These are phyloP conservation scores for Cercospora janseana DNA, from an alignment of 2,329 filamentous ascomycete species.

Conservation along the genomic window DNA sequence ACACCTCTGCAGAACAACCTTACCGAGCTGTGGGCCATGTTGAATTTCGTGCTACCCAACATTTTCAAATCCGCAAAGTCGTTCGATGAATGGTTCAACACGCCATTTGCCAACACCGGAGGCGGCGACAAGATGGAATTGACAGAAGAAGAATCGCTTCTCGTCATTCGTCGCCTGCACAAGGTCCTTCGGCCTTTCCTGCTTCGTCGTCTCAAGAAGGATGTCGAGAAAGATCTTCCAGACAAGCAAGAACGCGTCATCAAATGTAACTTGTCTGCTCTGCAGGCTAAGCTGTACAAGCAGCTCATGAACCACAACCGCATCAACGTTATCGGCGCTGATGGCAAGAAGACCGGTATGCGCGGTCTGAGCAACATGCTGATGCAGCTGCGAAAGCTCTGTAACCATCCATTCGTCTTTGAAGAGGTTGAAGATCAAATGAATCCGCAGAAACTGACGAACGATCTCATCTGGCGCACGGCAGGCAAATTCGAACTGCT, in stretches of 20 bases:
- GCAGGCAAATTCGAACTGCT: conserved; percentile 96
- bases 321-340: conserved; percentile 88
- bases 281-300: conserved; percentile 93
- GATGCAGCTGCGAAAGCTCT: conserved; percentile 97
- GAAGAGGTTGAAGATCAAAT: conserved; percentile 97
- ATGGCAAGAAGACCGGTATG: conserved; percentile 91
- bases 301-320: conserved; percentile 96
- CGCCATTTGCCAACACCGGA: conserved; percentile 96
- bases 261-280: conserved; percentile 96
- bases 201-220: conserved; percentile 96
- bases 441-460: conserved; percentile 84
- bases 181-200: conserved; percentile 97
- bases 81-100: conserved; percentile 99
- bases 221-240: conserved; percentile 96
- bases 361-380: conserved; percentile 99
- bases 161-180: conserved; percentile 96
- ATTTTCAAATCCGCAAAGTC: conserved; percentile 99
- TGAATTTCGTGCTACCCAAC: conserved; percentile 96
- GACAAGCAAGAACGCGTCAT: conserved; percentile 99
- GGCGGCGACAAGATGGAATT: conserved; percentile 98
- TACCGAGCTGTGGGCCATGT: conserved; percentile 91
- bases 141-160: conserved; percentile 98
- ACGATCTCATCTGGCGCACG: conserved; percentile 92
- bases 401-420: conserved; percentile 98
- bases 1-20: conserved; percentile 97